phyloP scores from a whole-genome alignment of 176 grass and related monocot genomes.

The Oryza coarctata region DNA sequence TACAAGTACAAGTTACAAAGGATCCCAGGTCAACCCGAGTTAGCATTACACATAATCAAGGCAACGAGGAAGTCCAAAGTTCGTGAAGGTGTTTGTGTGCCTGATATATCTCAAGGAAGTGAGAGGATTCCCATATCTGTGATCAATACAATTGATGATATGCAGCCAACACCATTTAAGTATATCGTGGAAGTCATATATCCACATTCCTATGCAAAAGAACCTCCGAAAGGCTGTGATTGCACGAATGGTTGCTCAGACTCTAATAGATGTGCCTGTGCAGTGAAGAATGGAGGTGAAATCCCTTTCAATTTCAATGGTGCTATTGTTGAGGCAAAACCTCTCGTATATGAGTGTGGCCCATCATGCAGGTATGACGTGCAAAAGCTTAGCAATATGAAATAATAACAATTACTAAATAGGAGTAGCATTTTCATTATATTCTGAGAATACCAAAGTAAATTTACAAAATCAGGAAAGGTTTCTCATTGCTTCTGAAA shows the following conservation, averaged over 20 bases:
- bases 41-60: constrained; percentile 63
- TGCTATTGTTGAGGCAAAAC: constrained; percentile 64
- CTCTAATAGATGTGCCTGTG: constrained; percentile 66
- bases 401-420: constrained; percentile 42
- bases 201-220: constrained; percentile 51
- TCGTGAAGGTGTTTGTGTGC: constrained; percentile 60
- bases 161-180: constrained; percentile 47
- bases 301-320: constrained; percentile 73
- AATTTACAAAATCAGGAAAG: neutral
- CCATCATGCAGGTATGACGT: constrained; percentile 55
- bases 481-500: neutral
- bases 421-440: constrained; percentile 19
- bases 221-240: constrained; percentile 56
- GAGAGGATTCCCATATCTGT: constrained; percentile 63
- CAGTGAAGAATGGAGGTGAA: constrained; percentile 72
- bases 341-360: constrained; percentile 72
- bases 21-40: constrained; percentile 59
- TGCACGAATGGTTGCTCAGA: constrained; percentile 59
- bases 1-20: constrained; percentile 62
- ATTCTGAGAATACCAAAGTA: neutral
- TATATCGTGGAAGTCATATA: constrained; percentile 63
- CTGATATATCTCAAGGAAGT: constrained; percentile 58
- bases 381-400: constrained; percentile 31
- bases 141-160: constrained; percentile 60
- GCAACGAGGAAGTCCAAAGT: constrained; percentile 56